Evolutionary conservation across 225 moss, liverwort and hornwort genomes (phyloP).

Genomic region (Thuidium tamariscinum): DNA sequence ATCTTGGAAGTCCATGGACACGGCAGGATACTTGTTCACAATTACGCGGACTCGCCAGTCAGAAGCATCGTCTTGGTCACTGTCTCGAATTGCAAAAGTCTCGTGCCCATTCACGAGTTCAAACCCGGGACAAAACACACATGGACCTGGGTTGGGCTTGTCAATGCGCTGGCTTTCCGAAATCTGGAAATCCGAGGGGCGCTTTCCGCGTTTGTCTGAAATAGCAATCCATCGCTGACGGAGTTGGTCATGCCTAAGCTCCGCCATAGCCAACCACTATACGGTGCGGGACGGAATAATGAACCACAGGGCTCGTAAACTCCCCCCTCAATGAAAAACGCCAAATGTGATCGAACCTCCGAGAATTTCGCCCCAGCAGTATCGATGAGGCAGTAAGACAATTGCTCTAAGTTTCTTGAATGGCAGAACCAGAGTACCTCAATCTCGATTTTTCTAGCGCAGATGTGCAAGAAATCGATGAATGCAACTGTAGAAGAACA

Average conservation of each 20-base stretch:
- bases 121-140: constrained; percentile 56
- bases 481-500: not conserved
- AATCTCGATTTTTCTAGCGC: not conserved
- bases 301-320: not conserved
- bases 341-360: not conserved
- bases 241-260: constrained; percentile 66
- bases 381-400: not conserved
- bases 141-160: constrained; percentile 34
- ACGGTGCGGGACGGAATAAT: not conserved
- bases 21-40: constrained; percentile 59
- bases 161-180: not conserved
- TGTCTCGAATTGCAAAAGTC: constrained; percentile 41
- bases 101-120: constrained; percentile 62
- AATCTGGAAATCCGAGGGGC: constrained; percentile 47
- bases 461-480: not conserved
- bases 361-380: not conserved
- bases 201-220: constrained; percentile 59
- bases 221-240: constrained; percentile 72
- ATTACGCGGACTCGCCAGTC: constrained; percentile 80
- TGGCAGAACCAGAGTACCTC: not conserved
- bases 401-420: not conserved
- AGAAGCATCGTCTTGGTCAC: constrained; percentile 23
- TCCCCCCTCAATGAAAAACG: not conserved
- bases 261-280: constrained; percentile 28
- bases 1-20: constrained; percentile 17